These are phyloP conservation scores for Sanghuangporus weigelae DNA, from an alignment of 1,284 basidiomycete species.

Conservation along the genomic window DNA sequence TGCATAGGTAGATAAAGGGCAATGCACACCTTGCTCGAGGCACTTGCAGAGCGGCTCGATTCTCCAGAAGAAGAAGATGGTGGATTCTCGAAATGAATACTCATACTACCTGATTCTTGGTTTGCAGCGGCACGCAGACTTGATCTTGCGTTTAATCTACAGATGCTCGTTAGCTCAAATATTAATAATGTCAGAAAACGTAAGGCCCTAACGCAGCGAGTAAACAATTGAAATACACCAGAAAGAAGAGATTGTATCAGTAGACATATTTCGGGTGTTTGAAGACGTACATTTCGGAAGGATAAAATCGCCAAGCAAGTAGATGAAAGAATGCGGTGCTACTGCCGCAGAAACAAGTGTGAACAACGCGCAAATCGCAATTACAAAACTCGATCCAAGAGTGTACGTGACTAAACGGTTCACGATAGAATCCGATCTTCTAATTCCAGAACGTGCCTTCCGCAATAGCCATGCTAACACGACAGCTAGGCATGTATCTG, in stretches of 20 bases:
- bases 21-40: too few species aligned
- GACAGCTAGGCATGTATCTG: constrained; percentile 12
- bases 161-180: too few species aligned
- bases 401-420: constrained; percentile 9
- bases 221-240: background rate
- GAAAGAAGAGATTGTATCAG: background rate
- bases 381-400: constrained; percentile 20
- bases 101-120: too few species aligned
- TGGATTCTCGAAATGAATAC: too few species aligned
- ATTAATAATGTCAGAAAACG: too few species aligned
- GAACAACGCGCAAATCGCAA: background rate
- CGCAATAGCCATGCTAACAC: constrained; percentile 6
- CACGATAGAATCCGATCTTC: constrained; percentile 5
- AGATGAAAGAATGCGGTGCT: background rate
- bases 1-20: too few species aligned
- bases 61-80: too few species aligned
- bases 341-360: background rate
- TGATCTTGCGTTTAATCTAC: too few species aligned
- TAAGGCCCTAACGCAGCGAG: background rate
- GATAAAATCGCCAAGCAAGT: background rate
- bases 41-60: too few species aligned
- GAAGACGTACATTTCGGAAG: background rate
- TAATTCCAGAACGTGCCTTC: background rate
- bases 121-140: too few species aligned
- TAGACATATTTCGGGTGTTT: background rate